A percentile compares a stretch with the other conserved stretches of the same genome.
Conservation (phyloP, 2,329 filamentous ascomycete species). For the Fusarium domesticum region DNA sequence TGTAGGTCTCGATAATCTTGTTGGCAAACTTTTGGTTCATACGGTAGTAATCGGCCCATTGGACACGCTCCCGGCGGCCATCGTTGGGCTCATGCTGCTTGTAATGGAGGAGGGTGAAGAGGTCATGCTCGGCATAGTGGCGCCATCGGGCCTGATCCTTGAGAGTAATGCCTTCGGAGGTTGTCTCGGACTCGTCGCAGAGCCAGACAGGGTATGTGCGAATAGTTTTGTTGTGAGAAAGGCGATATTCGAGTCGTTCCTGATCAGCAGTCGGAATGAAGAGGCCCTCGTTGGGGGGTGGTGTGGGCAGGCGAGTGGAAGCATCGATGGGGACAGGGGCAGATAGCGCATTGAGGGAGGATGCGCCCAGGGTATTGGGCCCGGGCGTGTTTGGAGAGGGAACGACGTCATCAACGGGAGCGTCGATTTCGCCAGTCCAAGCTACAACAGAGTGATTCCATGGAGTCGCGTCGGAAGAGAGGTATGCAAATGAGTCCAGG, state of each 20-base stretch:
- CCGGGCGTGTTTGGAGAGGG: constrained; percentile 48
- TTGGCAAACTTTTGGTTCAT: constrained; percentile 93
- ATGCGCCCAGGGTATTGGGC: constrained; percentile 45
- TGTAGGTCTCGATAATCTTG: constrained; percentile 82
- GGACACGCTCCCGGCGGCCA: constrained; percentile 73
- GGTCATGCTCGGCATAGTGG: constrained; percentile 83
- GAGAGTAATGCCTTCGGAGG: constrained; percentile 66
- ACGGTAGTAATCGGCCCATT: constrained; percentile 90
- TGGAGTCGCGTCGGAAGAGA: constrained; percentile 76
- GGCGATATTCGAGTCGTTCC: constrained; percentile 67
- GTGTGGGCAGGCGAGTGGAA: constrained; percentile 51
- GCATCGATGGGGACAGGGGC: constrained; percentile 74
- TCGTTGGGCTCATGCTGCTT: constrained; percentile 90
- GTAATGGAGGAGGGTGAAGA: constrained; percentile 94
- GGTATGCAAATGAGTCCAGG: constrained; percentile 84
- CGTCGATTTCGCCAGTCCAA: constrained; percentile 87
- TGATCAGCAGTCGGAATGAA: constrained; percentile 70
- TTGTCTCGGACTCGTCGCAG: constrained; percentile 67
- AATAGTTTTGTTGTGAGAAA: constrained; percentile 70
- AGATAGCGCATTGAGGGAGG: constrained; percentile 69
- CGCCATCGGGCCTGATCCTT: constrained; percentile 86
- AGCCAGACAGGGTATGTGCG: constrained; percentile 88
- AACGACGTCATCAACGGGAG: constrained; percentile 40
- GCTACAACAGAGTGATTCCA: constrained; percentile 94
- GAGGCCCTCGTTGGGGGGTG: constrained; percentile 64